Evolutionary conservation across 306 rosid species (phyloP).

Genomic region (Castanea mollissima): DNA sequence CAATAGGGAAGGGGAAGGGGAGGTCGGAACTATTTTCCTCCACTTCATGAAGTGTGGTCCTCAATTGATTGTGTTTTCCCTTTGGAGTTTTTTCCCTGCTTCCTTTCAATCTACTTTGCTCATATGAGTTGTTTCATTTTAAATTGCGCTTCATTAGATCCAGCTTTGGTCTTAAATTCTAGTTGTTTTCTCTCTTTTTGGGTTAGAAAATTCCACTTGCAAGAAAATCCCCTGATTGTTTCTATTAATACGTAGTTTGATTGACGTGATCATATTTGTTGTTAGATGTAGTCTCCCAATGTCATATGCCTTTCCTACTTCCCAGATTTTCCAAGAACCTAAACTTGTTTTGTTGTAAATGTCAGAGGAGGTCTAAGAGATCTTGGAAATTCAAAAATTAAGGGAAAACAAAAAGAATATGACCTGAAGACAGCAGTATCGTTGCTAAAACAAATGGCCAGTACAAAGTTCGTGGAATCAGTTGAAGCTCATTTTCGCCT

Average conservation of each 20-base stretch:
- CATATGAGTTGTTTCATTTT: background rate
- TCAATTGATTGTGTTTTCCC: too few species aligned
- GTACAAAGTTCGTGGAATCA: conserved; percentile 76
- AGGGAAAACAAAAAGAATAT: conserved; percentile 82
- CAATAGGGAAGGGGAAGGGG: too few species aligned
- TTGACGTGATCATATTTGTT: background rate
- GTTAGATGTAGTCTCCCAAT: too few species aligned
- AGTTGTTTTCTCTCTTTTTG: background rate
- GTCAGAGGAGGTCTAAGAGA: conserved; percentile 81
- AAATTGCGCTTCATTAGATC: background rate
- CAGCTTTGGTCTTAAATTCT: background rate
- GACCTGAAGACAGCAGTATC: conserved; percentile 73
- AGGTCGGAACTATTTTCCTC: too few species aligned
- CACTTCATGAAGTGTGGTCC: too few species aligned
- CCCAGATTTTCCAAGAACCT: conserved; percentile 3
- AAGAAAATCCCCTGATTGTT: background rate
- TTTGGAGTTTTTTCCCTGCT: background rate
- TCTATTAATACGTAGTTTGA: background rate
- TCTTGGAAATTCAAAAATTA: conserved; percentile 89
- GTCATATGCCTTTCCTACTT: background rate
- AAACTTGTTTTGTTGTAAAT: conserved; percentile 20
- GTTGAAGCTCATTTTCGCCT: conserved; percentile 99
- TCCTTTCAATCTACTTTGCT: background rate
- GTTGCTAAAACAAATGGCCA: conserved; percentile 68
- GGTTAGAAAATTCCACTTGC: background rate